Base-by-base conservation (phyloP, 331 rosid genomes). In the Stylosanthes scabra region DNA sequence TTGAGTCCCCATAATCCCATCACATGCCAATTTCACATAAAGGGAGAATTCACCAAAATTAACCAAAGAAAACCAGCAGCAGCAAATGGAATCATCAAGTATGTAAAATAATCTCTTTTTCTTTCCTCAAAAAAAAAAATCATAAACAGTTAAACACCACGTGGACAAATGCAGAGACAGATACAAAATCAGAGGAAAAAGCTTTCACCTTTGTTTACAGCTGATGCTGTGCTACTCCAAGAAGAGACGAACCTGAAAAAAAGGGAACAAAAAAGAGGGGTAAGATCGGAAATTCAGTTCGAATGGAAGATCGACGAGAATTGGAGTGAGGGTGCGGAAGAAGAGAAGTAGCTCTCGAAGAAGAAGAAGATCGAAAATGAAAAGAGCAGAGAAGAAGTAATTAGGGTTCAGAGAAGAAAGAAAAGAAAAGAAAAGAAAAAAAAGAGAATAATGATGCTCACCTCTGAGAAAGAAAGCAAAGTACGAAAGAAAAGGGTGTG, bases 321-420 rank as follows among this genome's bases (percentile, higher is more conserved):
- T 76, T 80, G 42, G 25, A 41, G 7, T 25, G 69, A 41, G 68
- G 46, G 46, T 39, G 40, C 6, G 0, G 25, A 0, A 20, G 25
- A 49, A 11, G 46, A 62, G 3, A 34, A 64, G 51, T 63, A 66
- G 63, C 47, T n/a, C n/a, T n/a, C n/a, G n/a, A n/a, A n/a, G n/a
- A n/a, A n/a, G n/a, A n/a, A n/a, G n/a, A n/a, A n/a, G 79, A 83
- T 75, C 79, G 59, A 34, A 59, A 58, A 75, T 51, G 28, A 6
- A 15, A 25, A 39, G 9, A 44, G 77, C 55, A 27, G 74, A 41
- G 55, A 71, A 55, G 13, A 11, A 46, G 54, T 12, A 11, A 3
- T 76, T 83, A 83, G 87, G 87, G 87, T 76, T 83, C 6, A 76
- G 28, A 72, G 76, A 66, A 47, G 55, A 46, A 15, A 49, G 7